Evolutionary conservation across 2,329 filamentous ascomycete species (phyloP), one percentile per base, ranked within the genome.

Genomic region (Phaeosphaeria sp.): DNA sequence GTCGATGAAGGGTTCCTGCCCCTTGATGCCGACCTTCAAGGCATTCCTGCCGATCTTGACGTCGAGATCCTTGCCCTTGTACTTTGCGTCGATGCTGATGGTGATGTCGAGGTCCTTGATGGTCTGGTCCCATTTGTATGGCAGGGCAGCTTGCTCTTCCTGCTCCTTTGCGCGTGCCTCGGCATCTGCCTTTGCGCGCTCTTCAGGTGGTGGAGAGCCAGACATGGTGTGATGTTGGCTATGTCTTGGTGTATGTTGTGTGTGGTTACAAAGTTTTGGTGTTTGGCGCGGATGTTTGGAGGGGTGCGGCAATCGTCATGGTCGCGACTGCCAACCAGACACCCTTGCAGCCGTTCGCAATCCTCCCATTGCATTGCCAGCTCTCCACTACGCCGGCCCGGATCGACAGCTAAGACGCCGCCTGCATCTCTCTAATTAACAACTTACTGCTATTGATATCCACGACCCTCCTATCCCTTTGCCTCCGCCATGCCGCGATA

Each of bases 91-190:
- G 0, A 99, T 87, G 25, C 85, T 82, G 58, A 96, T 85, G 50
- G 85, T 89, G 71, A 98, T 81, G 74, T 97, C 92, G 59, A 97
- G 81, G 74, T 98, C 95, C 67, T 84, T 85, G 76, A 99, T 97
- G 22, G 90, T 93, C 81, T 99, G 95, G 11, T 86, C 90, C 95
- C 95, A 99, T 81, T 96, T 95, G 88, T 99, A 99, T 0, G 95
- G 95, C 43, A 99, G 88, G 22, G 89, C 87, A 43, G 89, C 90
- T 82, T 99, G 95, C 81, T 99, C 95, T 69, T 89, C 90, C 55
- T 86, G 83, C 81, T 99, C 93, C 76, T 89, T 89, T 61, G 87
- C 89, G 71, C 84, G 84, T 65, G 82, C 82, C 68, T 85, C 85
- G 62, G 81, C 82, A 70, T 89, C 85, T 64, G 82, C 79, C 62